A percentile compares a stretch with the other conserved stretches of the same genome.
phyloP scores from a whole-genome alignment of 768 basidiomycete genomes.

The Boletus rufocinnamomeus region DNA sequence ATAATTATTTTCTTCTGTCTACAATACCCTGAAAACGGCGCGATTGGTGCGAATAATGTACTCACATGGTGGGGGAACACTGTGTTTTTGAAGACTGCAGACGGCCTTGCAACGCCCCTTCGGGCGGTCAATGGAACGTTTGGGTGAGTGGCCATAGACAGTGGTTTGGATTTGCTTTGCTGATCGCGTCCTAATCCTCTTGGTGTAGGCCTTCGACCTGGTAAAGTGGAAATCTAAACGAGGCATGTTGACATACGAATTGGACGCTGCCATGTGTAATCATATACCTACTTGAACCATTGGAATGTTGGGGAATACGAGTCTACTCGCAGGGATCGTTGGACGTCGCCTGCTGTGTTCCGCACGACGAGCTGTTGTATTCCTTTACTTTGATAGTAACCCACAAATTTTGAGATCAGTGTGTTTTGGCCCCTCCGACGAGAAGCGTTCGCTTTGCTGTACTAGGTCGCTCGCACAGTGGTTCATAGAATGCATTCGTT shows the following conservation, averaged over 20 bases:
- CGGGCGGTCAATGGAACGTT: constrained; percentile 24
- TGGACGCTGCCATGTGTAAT: not conserved
- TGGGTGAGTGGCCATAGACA: constrained; percentile 24
- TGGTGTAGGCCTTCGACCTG: constrained; percentile 18
- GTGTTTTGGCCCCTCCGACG: not conserved
- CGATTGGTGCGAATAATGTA: constrained; percentile 56
- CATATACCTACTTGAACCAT: not conserved
- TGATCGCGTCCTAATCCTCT: not conserved
- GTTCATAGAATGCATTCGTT: no score
- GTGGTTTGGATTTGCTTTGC: not conserved
- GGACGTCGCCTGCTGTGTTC: not conserved
- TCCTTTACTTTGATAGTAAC: not conserved
- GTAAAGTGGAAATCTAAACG: constrained; percentile 1
- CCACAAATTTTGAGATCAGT: not conserved
- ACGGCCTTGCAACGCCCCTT: constrained; percentile 23
- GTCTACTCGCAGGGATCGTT: not conserved
- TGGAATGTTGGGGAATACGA: not conserved
- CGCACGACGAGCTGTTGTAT: not conserved
- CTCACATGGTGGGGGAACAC: constrained; percentile 74
- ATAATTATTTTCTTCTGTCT: constrained; percentile 62
- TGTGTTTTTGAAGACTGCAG: constrained; percentile 35
- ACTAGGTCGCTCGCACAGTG: not conserved
- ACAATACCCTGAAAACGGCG: constrained; percentile 63
- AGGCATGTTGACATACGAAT: not conserved
- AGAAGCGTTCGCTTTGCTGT: not conserved